Evolutionary conservation across 768 basidiomycete genomes (phyloP).

Genomic region (Tylopilus felleus): DNA sequence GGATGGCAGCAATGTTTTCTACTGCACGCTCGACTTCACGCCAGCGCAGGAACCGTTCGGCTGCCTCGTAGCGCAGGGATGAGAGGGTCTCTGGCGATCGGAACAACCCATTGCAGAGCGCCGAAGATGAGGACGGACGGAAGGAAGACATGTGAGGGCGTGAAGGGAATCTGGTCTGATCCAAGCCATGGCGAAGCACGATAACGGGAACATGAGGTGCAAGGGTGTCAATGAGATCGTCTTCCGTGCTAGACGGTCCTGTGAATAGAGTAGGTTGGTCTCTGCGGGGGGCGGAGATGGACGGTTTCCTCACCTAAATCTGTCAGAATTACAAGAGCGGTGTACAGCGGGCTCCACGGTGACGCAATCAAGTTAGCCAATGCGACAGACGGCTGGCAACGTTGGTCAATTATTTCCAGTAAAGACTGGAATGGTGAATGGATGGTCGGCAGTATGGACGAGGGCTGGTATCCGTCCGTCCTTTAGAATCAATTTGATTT

Average conservation of each 20-base stretch:
- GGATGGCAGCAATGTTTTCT: constrained; percentile 37
- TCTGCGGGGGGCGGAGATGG: constrained; percentile 4
- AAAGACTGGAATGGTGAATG: constrained; percentile 56
- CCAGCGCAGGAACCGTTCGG: constrained; percentile 70
- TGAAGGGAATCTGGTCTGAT: constrained; percentile 30
- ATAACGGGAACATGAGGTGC: constrained; percentile 56
- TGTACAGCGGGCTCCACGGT: constrained; percentile 55
- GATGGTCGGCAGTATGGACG: constrained; percentile 41
- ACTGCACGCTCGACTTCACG: constrained; percentile 63
- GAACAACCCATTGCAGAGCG: constrained; percentile 60
- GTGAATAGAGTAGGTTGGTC: constrained; percentile 2
- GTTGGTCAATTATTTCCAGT: constrained; percentile 50
- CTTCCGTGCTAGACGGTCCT: constrained; percentile 37
- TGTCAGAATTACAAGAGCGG: constrained; percentile 54
- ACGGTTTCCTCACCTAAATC: constrained; percentile 39
- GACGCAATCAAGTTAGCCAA: constrained; percentile 56
- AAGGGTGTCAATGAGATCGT: constrained; percentile 47
- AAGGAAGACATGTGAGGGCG: constrained; percentile 50
- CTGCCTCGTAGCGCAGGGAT: constrained; percentile 57
- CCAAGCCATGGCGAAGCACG: constrained; percentile 43
- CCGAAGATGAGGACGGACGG: constrained; percentile 46
- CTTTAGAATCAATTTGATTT: constrained; percentile 5
- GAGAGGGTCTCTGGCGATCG: constrained; percentile 59
- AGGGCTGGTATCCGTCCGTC: constrained; percentile 19
- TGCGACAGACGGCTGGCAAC: constrained; percentile 47